Conservation (phyloP, 1,284 basidiomycete genomes). For the Dichomitus squalens region DNA sequence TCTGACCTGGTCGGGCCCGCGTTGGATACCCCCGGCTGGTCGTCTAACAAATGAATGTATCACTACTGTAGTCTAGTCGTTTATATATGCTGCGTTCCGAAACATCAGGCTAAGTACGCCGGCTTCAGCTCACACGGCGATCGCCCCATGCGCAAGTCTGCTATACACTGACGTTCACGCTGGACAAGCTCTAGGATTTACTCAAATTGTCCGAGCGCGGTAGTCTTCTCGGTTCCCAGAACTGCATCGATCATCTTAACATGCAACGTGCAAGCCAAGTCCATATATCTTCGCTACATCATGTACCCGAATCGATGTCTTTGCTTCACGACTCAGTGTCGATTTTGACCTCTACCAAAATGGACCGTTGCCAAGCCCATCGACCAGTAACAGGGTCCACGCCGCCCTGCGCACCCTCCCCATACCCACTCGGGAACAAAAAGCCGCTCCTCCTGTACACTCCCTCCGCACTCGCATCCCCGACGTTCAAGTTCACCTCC, state of each 20-base stretch:
- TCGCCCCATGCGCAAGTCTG: no score
- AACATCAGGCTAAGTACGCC: neutral
- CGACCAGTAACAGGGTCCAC: constrained; percentile 13
- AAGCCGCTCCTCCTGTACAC: constrained; percentile 18
- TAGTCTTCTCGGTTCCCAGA: no score
- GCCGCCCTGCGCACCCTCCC: constrained; percentile 1
- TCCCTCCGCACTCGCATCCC: constrained; percentile 4
- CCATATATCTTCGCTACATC: no score
- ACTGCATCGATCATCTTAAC: no score
- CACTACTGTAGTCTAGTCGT: constrained; percentile 27
- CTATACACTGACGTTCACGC: no score
- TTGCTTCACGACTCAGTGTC: neutral
- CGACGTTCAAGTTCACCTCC: constrained; percentile 16
- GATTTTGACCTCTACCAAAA: neutral
- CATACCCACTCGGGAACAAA: constrained; percentile 12
- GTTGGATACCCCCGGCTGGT: constrained; percentile 22
- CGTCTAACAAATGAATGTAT: constrained; percentile 16
- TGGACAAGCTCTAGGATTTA: no score
- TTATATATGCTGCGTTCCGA: constrained; percentile 12
- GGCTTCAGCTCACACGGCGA: no score
- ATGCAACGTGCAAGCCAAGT: no score
- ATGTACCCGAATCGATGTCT: neutral
- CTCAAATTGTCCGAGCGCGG: no score
- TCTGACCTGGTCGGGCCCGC: constrained; percentile 11
- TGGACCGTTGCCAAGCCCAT: constrained; percentile 8